These are phyloP conservation scores for Termitomyces sp. DNA, from an alignment of 1,284 basidiomycete genomes.

Conservation along the genomic window DNA sequence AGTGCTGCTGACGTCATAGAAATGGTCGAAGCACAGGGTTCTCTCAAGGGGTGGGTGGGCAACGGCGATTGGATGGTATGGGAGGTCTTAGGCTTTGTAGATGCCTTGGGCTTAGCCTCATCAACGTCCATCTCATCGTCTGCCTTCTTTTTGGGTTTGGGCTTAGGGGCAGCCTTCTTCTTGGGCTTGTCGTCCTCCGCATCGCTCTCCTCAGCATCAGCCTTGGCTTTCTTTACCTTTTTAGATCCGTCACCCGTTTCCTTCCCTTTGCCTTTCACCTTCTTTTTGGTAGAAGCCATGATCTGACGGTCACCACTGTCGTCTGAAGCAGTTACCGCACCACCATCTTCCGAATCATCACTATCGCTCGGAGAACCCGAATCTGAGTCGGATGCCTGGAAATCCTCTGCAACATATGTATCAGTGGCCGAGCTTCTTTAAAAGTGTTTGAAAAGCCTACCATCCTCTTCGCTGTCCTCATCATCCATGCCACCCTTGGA, in stretches of 20 bases:
- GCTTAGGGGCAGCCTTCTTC: slow-evolving; percentile 30
- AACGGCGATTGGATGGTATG: slow-evolving; percentile 72
- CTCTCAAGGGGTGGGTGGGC: slow-evolving; percentile 51
- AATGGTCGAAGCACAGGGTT: slow-evolving; percentile 57
- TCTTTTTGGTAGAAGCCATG: slow-evolving; percentile 40
- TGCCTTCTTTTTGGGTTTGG: slow-evolving; percentile 33
- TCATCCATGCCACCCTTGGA: slow-evolving; percentile 51
- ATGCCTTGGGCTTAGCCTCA: slow-evolving; percentile 21
- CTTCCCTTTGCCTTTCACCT: slow-evolving; percentile 31
- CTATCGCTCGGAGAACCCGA: slow-evolving; percentile 77
- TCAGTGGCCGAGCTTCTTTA: slow-evolving; percentile 10
- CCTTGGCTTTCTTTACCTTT: slow-evolving; percentile 29
- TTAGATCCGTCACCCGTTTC: slow-evolving; percentile 30
- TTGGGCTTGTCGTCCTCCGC: slow-evolving; percentile 27
- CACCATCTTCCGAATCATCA: slow-evolving; percentile 68
- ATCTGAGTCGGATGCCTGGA: slow-evolving; percentile 80
- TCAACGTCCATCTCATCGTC: slow-evolving; percentile 29
- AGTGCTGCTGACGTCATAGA: slow-evolving; percentile 63
- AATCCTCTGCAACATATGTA: slow-evolving; percentile 65
- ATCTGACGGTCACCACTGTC: slow-evolving; percentile 68
- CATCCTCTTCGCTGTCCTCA: slow-evolving; percentile 80
- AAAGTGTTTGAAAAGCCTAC: slow-evolving; percentile 25
- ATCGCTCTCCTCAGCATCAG: slow-evolving; percentile 34
- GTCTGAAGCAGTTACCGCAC: slow-evolving; percentile 78
- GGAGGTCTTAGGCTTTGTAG: slow-evolving; percentile 43